Base-by-base conservation (phyloP, 257 asterid species). In the Haberlea rhodopensis region DNA sequence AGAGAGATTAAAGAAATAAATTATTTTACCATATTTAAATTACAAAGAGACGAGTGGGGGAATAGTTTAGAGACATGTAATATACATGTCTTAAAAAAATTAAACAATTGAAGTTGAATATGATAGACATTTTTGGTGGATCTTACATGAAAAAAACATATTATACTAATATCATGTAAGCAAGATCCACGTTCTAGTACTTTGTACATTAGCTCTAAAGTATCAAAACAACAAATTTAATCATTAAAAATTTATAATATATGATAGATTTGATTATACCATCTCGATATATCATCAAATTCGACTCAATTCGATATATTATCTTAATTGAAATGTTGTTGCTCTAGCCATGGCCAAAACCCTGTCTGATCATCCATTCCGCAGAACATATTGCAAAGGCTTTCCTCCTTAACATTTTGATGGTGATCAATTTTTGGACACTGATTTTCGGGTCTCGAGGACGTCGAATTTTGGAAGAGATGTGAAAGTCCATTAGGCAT, bases 271-370 rank as follows among this genome's bases (percentile, higher is more conserved):
- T 40, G n/a, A 8, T 18, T 18, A 40, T 40, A 1, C 48, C 48
- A 40, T 13, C 48, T 40, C 18, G 18, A 29, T 29, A 9, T 29
- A 29, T 6, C n/a, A 7, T 29, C 34, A 7, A 29, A 29, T 29
- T 29, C n/a, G n/a, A n/a, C n/a, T n/a, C n/a, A n/a, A n/a, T n/a
- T 40, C 18, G 18, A 29, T 29, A 9, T 29, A 29, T 6, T n/a
- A 7, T 29, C 34, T 73, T 64, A 91, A 71, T 82, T 81, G 87
- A 87, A 89, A 70, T 89, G 84, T 5, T 83, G 95, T 29, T 84
- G 87, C 63, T 92, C 99, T 57, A 92, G 81, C 99, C 99, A 92
- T 5, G 99, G 94, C 99, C 99, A 92, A 79, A 87, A 86, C 59
- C 87, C 95, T 4, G 91, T 75, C 68, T 92, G 97, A 67, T 94